Base-by-base conservation (phyloP, 345 rosid genomes). In the Durio zibethinus region DNA sequence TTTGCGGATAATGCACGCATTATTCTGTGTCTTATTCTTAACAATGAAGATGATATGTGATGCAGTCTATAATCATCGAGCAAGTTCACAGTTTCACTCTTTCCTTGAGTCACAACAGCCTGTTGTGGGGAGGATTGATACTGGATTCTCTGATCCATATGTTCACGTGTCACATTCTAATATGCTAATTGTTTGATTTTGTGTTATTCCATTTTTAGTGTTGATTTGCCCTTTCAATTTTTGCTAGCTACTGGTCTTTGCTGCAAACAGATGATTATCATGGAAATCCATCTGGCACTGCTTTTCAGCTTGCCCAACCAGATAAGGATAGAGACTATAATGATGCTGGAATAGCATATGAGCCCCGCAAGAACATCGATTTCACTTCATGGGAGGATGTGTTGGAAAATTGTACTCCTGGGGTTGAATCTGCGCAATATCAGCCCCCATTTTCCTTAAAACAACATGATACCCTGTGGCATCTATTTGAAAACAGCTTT, bases 11-110 rank as follows among this genome's bases (percentile, higher is more conserved):
- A 61, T 64, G 12, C 52, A 60, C 72, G 18, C 61, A 29, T 80
- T 80, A 11, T n/a, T 14, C 48, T 54, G 27, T 63, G 18, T 61
- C 50, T 31, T 73, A 50, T 43, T 50, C 79, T 81, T 75, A 79
- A 7, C 43, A 42, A 54, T n/a, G 61, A 53, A 35, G 59, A 67
- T 84, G 63, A 66, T 29, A 72, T 79, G 42, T 80, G 8, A 20
- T 78, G 82, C 94, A 93, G 98, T 76, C 10, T 88, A 85, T 85
- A 90, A 82, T 83, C 89, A 89, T 77, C 95, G 88, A 74, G 90
- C 85, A 54, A 87, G 82, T 78, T 83, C 93, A 64, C 82, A 76
- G 68, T 68, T 81, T 77, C 87, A 84, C 73, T 83, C 93, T 76
- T 80, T 83, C 84, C 85, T 82, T 77, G 88, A 84, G 78, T 47